Evolutionary conservation across 2,329 filamentous ascomycete genomes (phyloP).

Genomic region (Coniochaeta pulveracea): DNA sequence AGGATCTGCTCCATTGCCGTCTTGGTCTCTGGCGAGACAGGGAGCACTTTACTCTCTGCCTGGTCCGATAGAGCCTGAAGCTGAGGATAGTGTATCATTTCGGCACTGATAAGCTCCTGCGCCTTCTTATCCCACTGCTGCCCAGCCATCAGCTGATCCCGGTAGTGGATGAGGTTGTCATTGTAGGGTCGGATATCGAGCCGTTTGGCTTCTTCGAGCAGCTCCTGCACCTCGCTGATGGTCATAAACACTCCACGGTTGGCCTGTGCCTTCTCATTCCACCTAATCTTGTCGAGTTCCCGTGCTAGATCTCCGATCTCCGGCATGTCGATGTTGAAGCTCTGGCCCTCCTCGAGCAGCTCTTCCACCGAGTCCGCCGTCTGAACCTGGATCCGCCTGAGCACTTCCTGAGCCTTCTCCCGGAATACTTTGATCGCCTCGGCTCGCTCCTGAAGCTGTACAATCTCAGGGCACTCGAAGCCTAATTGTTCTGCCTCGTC

Average conservation of each 20-base stretch:
- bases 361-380: conserved; percentile 73
- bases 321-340: conserved; percentile 83
- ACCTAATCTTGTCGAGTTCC: conserved; percentile 74
- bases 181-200: conserved; percentile 72
- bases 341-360: conserved; percentile 77
- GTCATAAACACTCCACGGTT: conserved; percentile 56
- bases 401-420: conserved; percentile 56
- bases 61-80: conserved; percentile 84
- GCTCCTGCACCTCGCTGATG: conserved; percentile 64
- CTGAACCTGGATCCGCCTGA: conserved; percentile 53
- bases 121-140: conserved; percentile 89
- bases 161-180: conserved; percentile 65
- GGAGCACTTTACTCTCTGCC: conserved; percentile 56
- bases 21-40: conserved; percentile 73
- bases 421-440: conserved; percentile 80
- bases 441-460: conserved; percentile 72
- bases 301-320: conserved; percentile 76
- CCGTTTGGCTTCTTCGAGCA: conserved; percentile 67
- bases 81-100: conserved; percentile 87
- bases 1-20: conserved; percentile 80
- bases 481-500: conserved; percentile 74
- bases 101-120: conserved; percentile 83
- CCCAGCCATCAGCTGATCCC: conserved; percentile 65
- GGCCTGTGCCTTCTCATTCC: conserved; percentile 67
- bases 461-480: conserved; percentile 89